These are phyloP conservation scores for Parietaria judaica DNA, from an alignment of 306 rosid species.

Conservation along the genomic window DNA sequence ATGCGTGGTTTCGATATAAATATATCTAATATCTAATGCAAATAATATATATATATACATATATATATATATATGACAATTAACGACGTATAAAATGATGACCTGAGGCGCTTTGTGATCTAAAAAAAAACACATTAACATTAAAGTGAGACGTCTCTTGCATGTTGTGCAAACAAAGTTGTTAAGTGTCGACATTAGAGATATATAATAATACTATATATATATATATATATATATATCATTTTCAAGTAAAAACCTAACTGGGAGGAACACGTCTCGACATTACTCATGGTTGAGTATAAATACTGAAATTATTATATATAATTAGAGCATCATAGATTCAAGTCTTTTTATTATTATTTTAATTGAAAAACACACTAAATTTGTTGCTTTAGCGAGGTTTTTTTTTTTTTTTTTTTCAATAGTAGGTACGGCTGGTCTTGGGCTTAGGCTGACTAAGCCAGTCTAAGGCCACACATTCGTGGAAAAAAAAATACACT, in stretches of 20 bases:
- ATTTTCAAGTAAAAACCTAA: neutral
- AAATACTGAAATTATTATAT: neutral
- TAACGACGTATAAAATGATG: conserved; percentile 2
- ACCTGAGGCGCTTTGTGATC: conserved; percentile 3
- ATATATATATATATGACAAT: conserved; percentile 6
- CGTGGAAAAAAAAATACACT: too few relatives aligned
- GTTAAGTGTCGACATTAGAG: neutral
- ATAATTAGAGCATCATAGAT: too few relatives aligned
- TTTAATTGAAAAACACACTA: too few relatives aligned
- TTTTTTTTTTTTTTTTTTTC: too few relatives aligned
- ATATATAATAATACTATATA: too few relatives aligned
- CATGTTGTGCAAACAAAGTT: neutral
- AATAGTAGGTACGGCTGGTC: too few relatives aligned
- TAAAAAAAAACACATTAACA: neutral
- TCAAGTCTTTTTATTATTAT: too few relatives aligned
- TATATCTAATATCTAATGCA: too few relatives aligned
- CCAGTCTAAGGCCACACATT: too few relatives aligned
- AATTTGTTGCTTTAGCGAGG: too few relatives aligned
- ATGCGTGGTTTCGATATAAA: conserved; percentile 16
- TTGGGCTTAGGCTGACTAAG: too few relatives aligned
- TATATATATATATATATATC: neutral
- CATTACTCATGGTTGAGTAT: neutral
- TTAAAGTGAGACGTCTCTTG: neutral
- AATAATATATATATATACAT: conserved; percentile 5
- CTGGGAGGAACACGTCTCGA: conserved; percentile 1